Percentiles rank a stretch among this genome's conserved stretches.
Conservation (phyloP, 768 basidiomycete species). For the Auricularia sp. region DNA sequence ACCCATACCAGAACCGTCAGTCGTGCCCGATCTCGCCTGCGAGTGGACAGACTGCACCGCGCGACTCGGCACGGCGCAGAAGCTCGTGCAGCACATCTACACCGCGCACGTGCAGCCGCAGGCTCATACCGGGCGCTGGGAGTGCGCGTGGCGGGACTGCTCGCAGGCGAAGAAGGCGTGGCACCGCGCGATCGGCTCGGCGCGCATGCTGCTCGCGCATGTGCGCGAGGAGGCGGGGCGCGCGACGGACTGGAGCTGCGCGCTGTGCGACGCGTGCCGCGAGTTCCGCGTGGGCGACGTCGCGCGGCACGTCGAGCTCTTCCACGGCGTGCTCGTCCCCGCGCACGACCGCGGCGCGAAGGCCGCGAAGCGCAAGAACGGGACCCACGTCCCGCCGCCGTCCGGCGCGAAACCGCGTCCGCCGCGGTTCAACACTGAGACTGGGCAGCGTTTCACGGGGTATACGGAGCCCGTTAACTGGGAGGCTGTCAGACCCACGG, state of each 20-base stretch:
- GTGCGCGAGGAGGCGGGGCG: neutral
- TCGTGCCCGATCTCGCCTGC: neutral
- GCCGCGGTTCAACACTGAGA: neutral
- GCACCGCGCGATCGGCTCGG: neutral
- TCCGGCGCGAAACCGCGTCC: neutral
- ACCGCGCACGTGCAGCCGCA: neutral
- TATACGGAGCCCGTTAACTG: neutral
- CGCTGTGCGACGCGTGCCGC: neutral
- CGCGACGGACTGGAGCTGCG: neutral
- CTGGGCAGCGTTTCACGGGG: neutral
- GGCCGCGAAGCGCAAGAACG: neutral
- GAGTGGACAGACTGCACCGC: neutral
- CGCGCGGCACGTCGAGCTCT: neutral
- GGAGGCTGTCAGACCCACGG: neutral
- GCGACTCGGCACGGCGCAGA: neutral
- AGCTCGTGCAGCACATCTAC: neutral
- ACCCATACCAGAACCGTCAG: neutral
- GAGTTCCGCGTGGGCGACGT: neutral
- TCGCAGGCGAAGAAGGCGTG: neutral
- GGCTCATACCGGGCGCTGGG: neutral
- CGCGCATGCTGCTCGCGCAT: neutral
- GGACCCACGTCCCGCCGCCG: neutral
- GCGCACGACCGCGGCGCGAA: neutral
- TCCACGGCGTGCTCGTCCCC: neutral
- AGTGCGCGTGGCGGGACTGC: neutral